phyloP scores from a whole-genome alignment of 345 rosid species.

The Salix viminalis region DNA sequence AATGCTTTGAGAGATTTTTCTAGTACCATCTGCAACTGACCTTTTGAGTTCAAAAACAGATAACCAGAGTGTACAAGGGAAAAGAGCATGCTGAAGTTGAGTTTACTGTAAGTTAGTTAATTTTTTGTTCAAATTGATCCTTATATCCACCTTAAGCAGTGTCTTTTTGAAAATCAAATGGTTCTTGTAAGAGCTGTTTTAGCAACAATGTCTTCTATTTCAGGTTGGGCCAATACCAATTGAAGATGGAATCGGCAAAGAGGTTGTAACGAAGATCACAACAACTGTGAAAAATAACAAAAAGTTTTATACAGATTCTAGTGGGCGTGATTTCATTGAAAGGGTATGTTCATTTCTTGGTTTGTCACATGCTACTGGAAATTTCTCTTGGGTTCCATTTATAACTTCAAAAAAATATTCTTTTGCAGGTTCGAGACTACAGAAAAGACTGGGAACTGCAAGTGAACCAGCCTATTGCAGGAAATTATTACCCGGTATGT shows the following conservation, averaged over 20 bases:
- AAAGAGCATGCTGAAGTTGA: slow-evolving; percentile 88
- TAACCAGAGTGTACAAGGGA: slow-evolving; percentile 82
- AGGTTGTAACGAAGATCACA: slow-evolving; percentile 62
- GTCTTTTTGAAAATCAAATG: not conserved
- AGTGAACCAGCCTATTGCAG: slow-evolving; percentile 80
- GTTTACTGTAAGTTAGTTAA: slow-evolving; percentile 63
- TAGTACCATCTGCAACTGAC: slow-evolving; percentile 10
- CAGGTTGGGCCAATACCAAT: slow-evolving; percentile 89
- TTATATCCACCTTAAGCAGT: not conserved
- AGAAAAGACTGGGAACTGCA: slow-evolving; percentile 87
- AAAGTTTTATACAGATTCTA: slow-evolving; percentile 87
- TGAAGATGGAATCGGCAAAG: slow-evolving; percentile 87
- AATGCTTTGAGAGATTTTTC: not conserved
- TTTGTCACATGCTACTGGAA: not conserved
- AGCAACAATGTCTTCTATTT: slow-evolving; percentile 8
- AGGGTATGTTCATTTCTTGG: slow-evolving; percentile 46
- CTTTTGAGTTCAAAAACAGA: slow-evolving; percentile 34
- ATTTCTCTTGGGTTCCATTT: not conserved
- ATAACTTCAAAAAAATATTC: not conserved
- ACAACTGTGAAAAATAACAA: slow-evolving; percentile 64
- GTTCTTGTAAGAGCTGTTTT: not conserved
- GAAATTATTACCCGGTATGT: slow-evolving; percentile 93
- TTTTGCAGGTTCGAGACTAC: slow-evolving; percentile 69
- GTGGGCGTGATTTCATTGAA: slow-evolving; percentile 86
- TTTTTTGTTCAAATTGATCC: slow-evolving; percentile 2